Evolutionary conservation across 139 green algal species (phyloP), one percentile per base, ranked within the genome.

Genomic region (Medakamo hakoo): DNA sequence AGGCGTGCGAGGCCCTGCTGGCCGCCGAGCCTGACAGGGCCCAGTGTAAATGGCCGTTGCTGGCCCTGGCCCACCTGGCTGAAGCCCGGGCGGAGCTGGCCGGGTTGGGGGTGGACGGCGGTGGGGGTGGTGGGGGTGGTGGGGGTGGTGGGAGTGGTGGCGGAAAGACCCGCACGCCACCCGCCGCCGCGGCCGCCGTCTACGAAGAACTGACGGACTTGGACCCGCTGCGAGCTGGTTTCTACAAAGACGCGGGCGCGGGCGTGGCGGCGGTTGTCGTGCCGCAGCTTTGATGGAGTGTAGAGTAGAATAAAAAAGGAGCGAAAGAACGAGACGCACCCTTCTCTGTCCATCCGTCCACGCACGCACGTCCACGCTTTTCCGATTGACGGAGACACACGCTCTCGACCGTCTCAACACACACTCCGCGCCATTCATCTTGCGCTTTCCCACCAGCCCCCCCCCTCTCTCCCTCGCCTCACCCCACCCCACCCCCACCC

Each of bases 1-100:
- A 5, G 5, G 63, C 68, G 57, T 73, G 72, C 52, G 24, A 70
- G 30, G 70, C 76, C 26, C 31, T 84, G 40, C 31, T 82, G 27
- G 59, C 68, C 2, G 32, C 73, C 16, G 77, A 83, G 67, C 52
- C 65, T 2, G 68, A 76, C 40, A 60, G 52, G 9, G 48, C 22
- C 27, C 30, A 57, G 5, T 67, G 75, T 19, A 93, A 91, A 62
- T 94, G 89, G 89, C 81, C 87, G n/a, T 63, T 90, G 48, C 79
- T 95, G 14, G 90, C 82, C 0, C 63, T 84, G 57, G 81, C 83
- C 14, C 59, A 79, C 1, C 66, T 95, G 22, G 71, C 68, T n/a
- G 77, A 88, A 52, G 40, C 40, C 9, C 40, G 40, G 9, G 40
- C 40, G 40, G n/a, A n/a, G n/a, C n/a, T n/a, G n/a, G n/a, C n/a